Conservation (phyloP, 441 rosid species). For the Pelargonium citronellum region DNA sequence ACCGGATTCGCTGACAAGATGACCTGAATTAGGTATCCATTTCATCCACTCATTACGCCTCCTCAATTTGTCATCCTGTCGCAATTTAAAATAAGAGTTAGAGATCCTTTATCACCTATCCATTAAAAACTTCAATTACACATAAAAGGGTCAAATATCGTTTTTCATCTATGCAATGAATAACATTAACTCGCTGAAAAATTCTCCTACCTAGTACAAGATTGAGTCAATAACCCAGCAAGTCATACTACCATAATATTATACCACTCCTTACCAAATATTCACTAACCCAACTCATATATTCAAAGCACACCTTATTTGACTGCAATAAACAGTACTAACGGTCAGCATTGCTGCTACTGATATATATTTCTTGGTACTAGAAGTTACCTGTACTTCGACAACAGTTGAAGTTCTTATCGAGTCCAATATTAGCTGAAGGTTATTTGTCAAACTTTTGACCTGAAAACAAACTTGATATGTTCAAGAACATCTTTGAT, state of each 20-base stretch:
- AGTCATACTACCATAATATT: too few species aligned
- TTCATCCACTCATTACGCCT: conserved; percentile 33
- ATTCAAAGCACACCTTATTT: neutral
- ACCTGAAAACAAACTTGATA: conserved; percentile 29
- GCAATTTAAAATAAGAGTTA: conserved; percentile 3
- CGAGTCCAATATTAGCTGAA: conserved; percentile 26
- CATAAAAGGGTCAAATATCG: too few species aligned
- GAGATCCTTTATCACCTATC: neutral
- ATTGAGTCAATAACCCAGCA: too few species aligned
- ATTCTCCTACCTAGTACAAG: too few species aligned
- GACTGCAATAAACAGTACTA: too few species aligned
- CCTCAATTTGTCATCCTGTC: conserved; percentile 32
- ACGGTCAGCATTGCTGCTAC: neutral
- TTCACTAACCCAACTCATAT: neutral
- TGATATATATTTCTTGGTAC: neutral
- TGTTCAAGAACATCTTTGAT: neutral
- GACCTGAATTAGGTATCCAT: conserved; percentile 23
- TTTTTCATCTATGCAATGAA: too few species aligned
- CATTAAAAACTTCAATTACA: neutral
- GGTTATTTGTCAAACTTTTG: conserved; percentile 22
- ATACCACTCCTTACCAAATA: too few species aligned
- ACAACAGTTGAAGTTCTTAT: conserved; percentile 29
- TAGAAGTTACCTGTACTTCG: conserved; percentile 32
- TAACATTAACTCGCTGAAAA: too few species aligned
- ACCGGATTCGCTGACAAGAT: conserved; percentile 23